phyloP scores from a whole-genome alignment of 805 yeast species.

The Naumovozyma dairenensis region DNA sequence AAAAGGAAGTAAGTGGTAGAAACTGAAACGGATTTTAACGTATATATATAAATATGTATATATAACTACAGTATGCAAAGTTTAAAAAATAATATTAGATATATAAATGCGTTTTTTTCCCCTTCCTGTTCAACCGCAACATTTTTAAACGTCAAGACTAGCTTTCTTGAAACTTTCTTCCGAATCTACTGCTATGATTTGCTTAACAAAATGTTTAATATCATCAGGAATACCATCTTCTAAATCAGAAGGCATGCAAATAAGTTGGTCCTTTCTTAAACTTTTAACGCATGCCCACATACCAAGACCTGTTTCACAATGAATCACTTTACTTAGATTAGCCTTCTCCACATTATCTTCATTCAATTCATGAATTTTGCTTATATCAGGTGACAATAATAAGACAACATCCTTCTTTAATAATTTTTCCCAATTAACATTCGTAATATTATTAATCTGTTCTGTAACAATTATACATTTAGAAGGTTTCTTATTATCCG shows the following conservation, averaged over 20 bases:
- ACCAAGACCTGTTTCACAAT: conserved; percentile 40
- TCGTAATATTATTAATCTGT: conserved; percentile 5
- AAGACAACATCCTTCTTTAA: conserved; percentile 25
- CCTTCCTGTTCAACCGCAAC: too few species aligned
- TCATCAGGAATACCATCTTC: conserved; percentile 24
- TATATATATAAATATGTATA: too few species aligned
- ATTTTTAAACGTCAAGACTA: too few species aligned
- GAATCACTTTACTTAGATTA: conserved; percentile 30
- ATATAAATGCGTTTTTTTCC: too few species aligned
- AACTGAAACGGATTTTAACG: too few species aligned
- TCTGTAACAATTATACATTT: conserved; percentile 15
- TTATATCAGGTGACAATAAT: conserved; percentile 27
- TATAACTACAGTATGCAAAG: too few species aligned
- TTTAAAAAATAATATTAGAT: too few species aligned
- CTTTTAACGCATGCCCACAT: conserved; percentile 49
- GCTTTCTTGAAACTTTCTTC: conserved; percentile 1
- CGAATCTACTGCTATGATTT: conserved; percentile 7
- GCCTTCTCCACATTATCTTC: conserved; percentile 14
- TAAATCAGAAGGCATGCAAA: conserved; percentile 22
- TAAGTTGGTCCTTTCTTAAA: conserved; percentile 30
- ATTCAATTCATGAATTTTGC: conserved; percentile 5
- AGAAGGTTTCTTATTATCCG: conserved; percentile 5
- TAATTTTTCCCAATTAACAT: conserved; percentile 13
- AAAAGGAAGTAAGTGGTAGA: too few species aligned
- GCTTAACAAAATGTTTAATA: conserved; percentile 21